A percentile compares a stretch with the other conserved stretches of the same genome.
These are phyloP conservation scores for Mucor sp. DNA, from an alignment of 371 early-diverging fungal species.

Conservation along the genomic window DNA sequence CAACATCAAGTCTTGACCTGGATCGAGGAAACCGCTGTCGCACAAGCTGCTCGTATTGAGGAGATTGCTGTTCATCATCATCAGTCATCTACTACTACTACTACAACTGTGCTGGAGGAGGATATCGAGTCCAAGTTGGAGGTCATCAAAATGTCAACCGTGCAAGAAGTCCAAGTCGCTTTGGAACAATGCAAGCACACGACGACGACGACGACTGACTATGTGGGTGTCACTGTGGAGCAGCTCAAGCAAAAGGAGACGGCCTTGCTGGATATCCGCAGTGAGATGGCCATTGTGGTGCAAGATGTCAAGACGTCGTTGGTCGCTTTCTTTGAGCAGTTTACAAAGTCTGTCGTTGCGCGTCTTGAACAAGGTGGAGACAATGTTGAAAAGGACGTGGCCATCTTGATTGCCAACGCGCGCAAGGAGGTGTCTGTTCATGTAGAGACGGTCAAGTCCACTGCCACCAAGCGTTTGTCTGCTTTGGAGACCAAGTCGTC, in stretches of 20 bases:
- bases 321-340: conserved; percentile 24
- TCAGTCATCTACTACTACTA: conserved; percentile 1
- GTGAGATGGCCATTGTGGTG: conserved; percentile 20
- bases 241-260: conserved; percentile 28
- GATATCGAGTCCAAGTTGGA: conserved; percentile 26
- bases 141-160: conserved; percentile 25
- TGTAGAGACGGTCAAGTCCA: conserved; percentile 18
- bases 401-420: conserved; percentile 22
- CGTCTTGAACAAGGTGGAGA: conserved; percentile 30
- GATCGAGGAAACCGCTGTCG: conserved; percentile 27
- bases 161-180: conserved; percentile 25
- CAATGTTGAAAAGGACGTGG: conserved; percentile 27
- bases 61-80: conserved; percentile 26
- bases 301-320: conserved; percentile 24
- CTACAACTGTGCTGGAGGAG: conserved; percentile 9
- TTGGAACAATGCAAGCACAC: conserved; percentile 30
- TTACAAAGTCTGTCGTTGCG: conserved; percentile 17
- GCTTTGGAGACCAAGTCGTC: conserved; percentile 29
- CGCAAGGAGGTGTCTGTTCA: conserved; percentile 20
- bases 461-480: conserved; percentile 29
- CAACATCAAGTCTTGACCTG: conserved; percentile 27
- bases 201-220: conserved; percentile 7
- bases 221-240: conserved; percentile 26
- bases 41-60: conserved; percentile 30
- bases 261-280: conserved; percentile 28